Base-by-base conservation (phyloP, 768 basidiomycete genomes). In the Leccinum olivaceopallidum region DNA sequence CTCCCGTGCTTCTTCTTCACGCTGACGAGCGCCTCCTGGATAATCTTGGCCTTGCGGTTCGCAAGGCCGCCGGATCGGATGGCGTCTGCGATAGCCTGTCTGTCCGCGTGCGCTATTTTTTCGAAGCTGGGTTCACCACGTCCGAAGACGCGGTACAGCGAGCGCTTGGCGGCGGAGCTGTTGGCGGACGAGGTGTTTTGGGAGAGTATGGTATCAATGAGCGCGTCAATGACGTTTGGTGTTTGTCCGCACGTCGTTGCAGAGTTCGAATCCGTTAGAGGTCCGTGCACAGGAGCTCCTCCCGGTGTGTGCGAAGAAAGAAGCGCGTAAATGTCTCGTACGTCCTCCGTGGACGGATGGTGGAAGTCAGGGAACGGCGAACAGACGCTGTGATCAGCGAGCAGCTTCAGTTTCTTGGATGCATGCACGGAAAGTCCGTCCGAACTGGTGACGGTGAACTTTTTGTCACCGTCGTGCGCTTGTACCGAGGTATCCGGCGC, bases 171-270 rank as follows among this genome's bases (percentile, higher is more conserved):
- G 13, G 79, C 73, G 4, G 83, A 74, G 6, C 79, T 81, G 65
- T 86, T 85, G 36, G 67, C 68, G 13, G 73, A 71, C 18, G 84
- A 82, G 1, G 85, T 86, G 62, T 85, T 85, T 65, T 87, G 85
- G 32, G 85, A 85, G 28, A 87, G 80, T 57, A 87, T 78, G 1
- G 83, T 84, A 24, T 78, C 81, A 39, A 87, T 81, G 62, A 86
- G 79, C 12, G 82, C 73, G 60, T 85, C 85, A 58, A 86, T 76
- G 61, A 86, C 83, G 64, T 86, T 81, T 3, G 80, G 79, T 2
- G 79, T 78, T 42, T 75, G 69, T 2, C 80, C 83, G 54, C 82
- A 82, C 1, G 80, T 80, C 59, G 65, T 56, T 5, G 80, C 81
- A 8, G 83, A 49, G 22, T 14, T 49, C 9, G 48, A 56, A n/a